Evolutionary conservation across 2,329 filamentous ascomycete genomes (phyloP), one percentile per base, ranked within the genome.

Genomic region (Rugonectria rugulosa): DNA sequence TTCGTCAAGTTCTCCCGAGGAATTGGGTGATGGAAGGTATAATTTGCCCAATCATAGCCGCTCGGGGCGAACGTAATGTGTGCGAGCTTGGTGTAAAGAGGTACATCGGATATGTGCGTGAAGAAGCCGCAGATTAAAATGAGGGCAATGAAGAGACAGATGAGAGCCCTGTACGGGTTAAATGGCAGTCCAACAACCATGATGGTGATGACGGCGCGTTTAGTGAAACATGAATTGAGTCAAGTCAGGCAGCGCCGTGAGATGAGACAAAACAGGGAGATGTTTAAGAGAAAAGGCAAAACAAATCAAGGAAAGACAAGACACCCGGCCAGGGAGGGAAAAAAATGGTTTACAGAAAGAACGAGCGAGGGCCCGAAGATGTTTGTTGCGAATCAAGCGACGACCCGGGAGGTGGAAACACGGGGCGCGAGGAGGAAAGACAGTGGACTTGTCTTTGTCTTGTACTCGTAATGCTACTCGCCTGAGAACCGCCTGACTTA

Each of bases 181-280:
- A 67, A 64, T 4, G 61, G 64, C 10, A 65, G 19, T n/a, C 53
- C 61, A 5, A 66, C 61, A 11, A 59, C 64, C 64, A 67, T 67
- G 24, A 24, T 62, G 38, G n/a, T 19, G n/a, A 36, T 23, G n/a
- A 4, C 29, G 29, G n/a, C 6, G 12, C 19, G 12, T 15, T 12
- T 11, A 44, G 20, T 2, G 40, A 20, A 29, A 6, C 2, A 36
- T 2, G 12, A 15, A n/a, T n/a, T n/a, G n/a, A n/a, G n/a, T n/a
- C n/a, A n/a, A 12, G 26, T 7, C 7, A 29, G 26, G 7, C 26
- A 29, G 26, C 26, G 26, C 7, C 7, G 12, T 29, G 26, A 12
- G 26, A 29, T 29, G 26, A 29, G 34, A 17, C 17, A 34, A n/a
- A 34, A 34, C 31, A 6, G 31, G 6, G 29, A 32, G 15, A 32